Base-by-base conservation (phyloP, 2,329 filamentous ascomycete species). In the Helotiales sp. region DNA sequence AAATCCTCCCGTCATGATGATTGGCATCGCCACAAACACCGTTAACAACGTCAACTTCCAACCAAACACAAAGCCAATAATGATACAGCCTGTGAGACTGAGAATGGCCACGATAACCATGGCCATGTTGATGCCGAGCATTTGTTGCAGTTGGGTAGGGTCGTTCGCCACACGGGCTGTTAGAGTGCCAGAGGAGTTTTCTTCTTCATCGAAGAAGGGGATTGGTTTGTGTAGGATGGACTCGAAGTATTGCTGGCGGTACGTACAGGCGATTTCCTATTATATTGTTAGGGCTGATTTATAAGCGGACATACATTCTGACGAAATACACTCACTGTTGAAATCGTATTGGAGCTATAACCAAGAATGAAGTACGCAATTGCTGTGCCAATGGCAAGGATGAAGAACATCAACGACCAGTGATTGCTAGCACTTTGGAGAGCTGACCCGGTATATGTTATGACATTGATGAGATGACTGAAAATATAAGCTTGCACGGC, bases 31-130 rank as follows among this genome's bases (percentile, higher is more conserved):
- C 1, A 88, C 83, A 64, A 84, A 88, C 8, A 85, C 75, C 0
- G 83, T 80, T 0, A 93, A 85, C 0, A 91, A 74, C 0, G 86
- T 84, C 8, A 93, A 77, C 70, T 91, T 93, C 90, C 90, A 93
- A 1, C 87, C 87, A 69, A 88, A 91, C 3, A 80, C 76, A 66
- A 90, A 91, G 1, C 87, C 80, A 52, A 93, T 87, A 42, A 80
- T 75, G 13, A 90, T 73, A 7, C 82, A 84, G 0, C 88, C 89
- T 8, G 84, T 66, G 2, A 93, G 72, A 49, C 83, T 87, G 68
- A 90, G 87, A 22, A 88, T 68, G 8, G 86, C 84, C 19, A 86
- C 82, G 58, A 78, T 78, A 2, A 84, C 79, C 62, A 89, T 78
- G 1, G 84, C 77, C 68, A 72, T 70, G 30, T 78, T 81, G 0